Conservation (phyloP, 164 flowering plant genomes). For the Cinnamomum chago region DNA sequence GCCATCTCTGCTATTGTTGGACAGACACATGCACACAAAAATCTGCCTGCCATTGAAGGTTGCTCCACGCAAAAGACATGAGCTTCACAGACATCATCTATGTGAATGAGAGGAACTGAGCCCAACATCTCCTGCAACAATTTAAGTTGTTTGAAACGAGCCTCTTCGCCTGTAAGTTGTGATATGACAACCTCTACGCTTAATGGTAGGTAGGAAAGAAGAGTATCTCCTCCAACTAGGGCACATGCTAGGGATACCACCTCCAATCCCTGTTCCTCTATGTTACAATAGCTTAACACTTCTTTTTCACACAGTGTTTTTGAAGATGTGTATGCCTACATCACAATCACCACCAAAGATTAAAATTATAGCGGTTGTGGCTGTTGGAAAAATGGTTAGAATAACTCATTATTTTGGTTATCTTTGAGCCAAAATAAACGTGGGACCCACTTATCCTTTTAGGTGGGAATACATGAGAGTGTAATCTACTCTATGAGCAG, state of each 20-base stretch:
- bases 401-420: too few species aligned
- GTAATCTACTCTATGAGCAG: too few species aligned
- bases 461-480: too few species aligned
- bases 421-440: too few species aligned
- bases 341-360: neutral
- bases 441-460: too few species aligned
- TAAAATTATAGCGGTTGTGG: too few species aligned
- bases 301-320: constrained; percentile 15
- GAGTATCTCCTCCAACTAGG: constrained; percentile 13
- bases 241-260: constrained; percentile 14
- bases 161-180: neutral
- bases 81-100: constrained; percentile 38
- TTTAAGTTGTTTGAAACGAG: neutral
- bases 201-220: neutral
- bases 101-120: constrained; percentile 23
- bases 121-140: constrained; percentile 18
- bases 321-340: constrained; percentile 8
- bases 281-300: neutral
- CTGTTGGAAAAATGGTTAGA: too few species aligned
- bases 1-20: constrained; percentile 17
- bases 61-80: constrained; percentile 37
- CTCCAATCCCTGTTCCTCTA: neutral
- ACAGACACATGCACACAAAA: constrained; percentile 17
- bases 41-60: constrained; percentile 31
- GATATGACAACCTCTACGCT: constrained; percentile 5